A percentile compares a stretch with the other conserved stretches of the same genome.
These are phyloP conservation scores for Syzygium oleosum DNA, from an alignment of 345 rosid genomes.

Conservation along the genomic window DNA sequence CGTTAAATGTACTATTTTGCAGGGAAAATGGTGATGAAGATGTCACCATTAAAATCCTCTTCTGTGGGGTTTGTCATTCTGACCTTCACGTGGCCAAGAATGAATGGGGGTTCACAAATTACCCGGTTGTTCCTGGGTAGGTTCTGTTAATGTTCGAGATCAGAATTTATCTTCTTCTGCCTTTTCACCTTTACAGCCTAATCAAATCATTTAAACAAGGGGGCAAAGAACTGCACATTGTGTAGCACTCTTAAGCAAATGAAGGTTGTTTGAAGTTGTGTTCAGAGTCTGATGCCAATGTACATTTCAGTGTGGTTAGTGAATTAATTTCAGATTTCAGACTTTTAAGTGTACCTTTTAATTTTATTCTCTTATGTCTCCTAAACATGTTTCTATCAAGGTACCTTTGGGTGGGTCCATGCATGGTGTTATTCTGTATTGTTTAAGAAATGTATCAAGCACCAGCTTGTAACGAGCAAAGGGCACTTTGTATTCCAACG, in stretches of 20 bases:
- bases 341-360: not conserved
- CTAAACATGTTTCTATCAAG: not conserved
- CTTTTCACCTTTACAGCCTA: not conserved
- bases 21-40: slow-evolving; percentile 81
- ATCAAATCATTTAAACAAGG: not conserved
- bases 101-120: slow-evolving; percentile 63
- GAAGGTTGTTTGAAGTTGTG: not conserved
- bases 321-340: not conserved
- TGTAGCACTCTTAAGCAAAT: not conserved
- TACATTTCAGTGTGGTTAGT: not conserved
- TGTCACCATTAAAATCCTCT: slow-evolving; percentile 69
- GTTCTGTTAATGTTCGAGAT: not conserved
- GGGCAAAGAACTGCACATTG: not conserved
- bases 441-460: not conserved
- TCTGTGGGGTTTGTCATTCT: slow-evolving; percentile 80
- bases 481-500: not conserved
- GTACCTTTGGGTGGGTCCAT: not conserved
- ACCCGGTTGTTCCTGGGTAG: slow-evolving; percentile 89
- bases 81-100: slow-evolving; percentile 58
- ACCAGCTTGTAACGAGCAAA: not conserved
- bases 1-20: not conserved
- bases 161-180: not conserved
- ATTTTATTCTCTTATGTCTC: not conserved
- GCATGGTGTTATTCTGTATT: not conserved
- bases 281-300: not conserved